These are phyloP conservation scores for Byssothecium circinans DNA, from an alignment of 2,329 filamentous ascomycete genomes.

Conservation along the genomic window DNA sequence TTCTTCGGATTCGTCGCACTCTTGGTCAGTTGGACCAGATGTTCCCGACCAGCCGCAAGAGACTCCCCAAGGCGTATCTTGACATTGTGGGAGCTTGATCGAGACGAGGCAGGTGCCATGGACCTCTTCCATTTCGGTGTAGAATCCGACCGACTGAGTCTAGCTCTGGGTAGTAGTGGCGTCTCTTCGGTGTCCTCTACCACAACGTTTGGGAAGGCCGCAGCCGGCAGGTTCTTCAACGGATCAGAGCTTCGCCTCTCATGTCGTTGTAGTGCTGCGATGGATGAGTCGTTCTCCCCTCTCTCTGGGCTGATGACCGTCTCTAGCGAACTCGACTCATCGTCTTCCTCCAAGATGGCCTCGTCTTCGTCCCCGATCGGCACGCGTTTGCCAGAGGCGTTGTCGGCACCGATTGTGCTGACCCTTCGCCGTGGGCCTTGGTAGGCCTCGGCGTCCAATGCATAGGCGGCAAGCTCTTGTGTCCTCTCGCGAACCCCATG, in stretches of 20 bases:
- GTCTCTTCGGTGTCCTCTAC: constrained; percentile 38
- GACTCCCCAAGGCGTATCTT: constrained; percentile 22
- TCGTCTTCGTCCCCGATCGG: constrained; percentile 38
- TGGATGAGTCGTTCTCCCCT: constrained; percentile 13
- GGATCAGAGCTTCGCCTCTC: too few species aligned
- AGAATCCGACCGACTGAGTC: constrained; percentile 7
- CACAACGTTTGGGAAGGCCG: constrained; percentile 24
- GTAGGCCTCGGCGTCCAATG: constrained; percentile 55
- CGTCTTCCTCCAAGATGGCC: constrained; percentile 61
- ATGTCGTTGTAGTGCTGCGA: constrained; percentile 4
- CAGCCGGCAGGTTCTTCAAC: too few species aligned
- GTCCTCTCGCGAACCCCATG: constrained; percentile 83
- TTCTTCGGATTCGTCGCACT: constrained; percentile 62
- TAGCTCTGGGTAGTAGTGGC: constrained; percentile 43
- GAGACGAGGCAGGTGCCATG: too few species aligned
- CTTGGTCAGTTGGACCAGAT: constrained; percentile 26
- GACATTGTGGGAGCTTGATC: constrained; percentile 17
- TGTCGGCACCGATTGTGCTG: constrained; percentile 31
- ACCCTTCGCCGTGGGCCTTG: constrained; percentile 26
- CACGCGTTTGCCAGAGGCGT: constrained; percentile 15
- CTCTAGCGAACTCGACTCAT: constrained; percentile 59
- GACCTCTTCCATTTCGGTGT: neutral
- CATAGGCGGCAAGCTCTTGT: constrained; percentile 81
- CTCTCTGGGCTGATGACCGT: constrained; percentile 26
- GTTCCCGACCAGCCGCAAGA: constrained; percentile 21